Evolutionary conservation across 257 asterid genomes (phyloP), one percentile per base, ranked within the genome.

Genomic region (Fraxinus cuspidata): DNA sequence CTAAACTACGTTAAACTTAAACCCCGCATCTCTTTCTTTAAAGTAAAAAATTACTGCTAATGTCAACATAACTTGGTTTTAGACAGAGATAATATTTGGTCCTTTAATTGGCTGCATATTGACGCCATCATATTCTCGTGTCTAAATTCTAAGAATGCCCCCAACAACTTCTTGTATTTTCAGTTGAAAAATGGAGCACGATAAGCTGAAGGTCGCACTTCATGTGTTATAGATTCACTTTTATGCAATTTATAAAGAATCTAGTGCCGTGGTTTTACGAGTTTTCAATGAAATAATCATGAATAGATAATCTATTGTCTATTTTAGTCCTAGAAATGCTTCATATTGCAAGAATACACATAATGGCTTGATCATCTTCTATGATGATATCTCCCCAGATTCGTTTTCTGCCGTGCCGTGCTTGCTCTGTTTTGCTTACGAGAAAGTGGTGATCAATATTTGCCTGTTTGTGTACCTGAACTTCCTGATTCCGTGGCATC

Each of bases 371-470:
- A 71, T 23, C 70, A 9, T 64, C 42, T 71, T 18, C 25, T 79
- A 63, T 78, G 31, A 56, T 74, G 11, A 12, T 23, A 3, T 75
- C 70, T 74, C 72, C 74, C 82, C 96, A 95, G 99, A 91, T 95
- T 89, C 73, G 90, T 93, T 74, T 95, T 95, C 92, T 91, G 99
- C 87, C 92, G 98, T 16, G 91, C 97, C 63, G 98, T 84, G 80
- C 91, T 95, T 51, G 56, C 94, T 51, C 84, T 86, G 74, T 91
- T 91, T 80, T 71, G 88, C 86, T 37, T 82, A 49, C 83, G 86
- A 32, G 96, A 88, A 72, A 82, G 81, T 19, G 86, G 80, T 11
- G 86, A 91, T 56, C 87, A 85, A 28, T 83, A 78, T 84, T 58
- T 89, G 58, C 99, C 99, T 16, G 80, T 85, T 74, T 95, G 99